A percentile compares a stretch with the other conserved stretches of the same genome.
Conservation (phyloP, 1,284 basidiomycete genomes). For the Rugiboletus extremiorientalis region DNA sequence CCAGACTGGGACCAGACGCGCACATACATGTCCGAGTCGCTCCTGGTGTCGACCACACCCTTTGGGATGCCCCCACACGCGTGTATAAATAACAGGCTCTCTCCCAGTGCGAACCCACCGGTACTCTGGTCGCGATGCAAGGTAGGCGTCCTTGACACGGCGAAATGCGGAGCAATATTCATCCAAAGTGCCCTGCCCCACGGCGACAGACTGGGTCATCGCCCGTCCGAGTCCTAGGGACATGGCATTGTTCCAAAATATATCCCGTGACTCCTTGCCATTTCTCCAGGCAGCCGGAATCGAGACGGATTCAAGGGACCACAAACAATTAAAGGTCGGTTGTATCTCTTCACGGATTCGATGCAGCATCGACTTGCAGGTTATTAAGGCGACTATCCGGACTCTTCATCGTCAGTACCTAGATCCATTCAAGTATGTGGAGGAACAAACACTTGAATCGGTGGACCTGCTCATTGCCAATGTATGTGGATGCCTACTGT, state of each 20-base stretch:
- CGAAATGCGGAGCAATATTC: background rate
- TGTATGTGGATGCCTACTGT: slow-evolving; percentile 1
- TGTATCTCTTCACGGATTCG: background rate
- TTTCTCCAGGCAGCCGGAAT: slow-evolving; percentile 13
- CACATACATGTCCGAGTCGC: too few species aligned
- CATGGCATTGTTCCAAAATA: background rate
- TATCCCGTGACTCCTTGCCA: background rate
- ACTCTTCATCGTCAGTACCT: slow-evolving; percentile 6
- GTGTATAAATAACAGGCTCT: background rate
- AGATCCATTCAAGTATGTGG: slow-evolving; percentile 13
- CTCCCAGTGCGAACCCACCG: background rate
- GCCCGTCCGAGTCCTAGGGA: slow-evolving; percentile 3
- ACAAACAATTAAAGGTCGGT: slow-evolving; percentile 14
- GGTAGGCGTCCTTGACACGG: background rate
- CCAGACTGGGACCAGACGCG: too few species aligned
- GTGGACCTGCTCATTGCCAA: slow-evolving; percentile 13
- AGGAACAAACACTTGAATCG: slow-evolving; percentile 12
- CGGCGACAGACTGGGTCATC: background rate
- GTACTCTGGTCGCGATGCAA: background rate
- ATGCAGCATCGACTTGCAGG: background rate
- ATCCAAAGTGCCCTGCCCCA: background rate
- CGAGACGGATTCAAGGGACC: background rate
- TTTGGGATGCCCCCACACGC: background rate
- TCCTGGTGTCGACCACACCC: background rate
- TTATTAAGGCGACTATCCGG: slow-evolving; percentile 9